Base-by-base conservation (phyloP, 352 stramenopile species). In the Thalassiosira ordinaria region DNA sequence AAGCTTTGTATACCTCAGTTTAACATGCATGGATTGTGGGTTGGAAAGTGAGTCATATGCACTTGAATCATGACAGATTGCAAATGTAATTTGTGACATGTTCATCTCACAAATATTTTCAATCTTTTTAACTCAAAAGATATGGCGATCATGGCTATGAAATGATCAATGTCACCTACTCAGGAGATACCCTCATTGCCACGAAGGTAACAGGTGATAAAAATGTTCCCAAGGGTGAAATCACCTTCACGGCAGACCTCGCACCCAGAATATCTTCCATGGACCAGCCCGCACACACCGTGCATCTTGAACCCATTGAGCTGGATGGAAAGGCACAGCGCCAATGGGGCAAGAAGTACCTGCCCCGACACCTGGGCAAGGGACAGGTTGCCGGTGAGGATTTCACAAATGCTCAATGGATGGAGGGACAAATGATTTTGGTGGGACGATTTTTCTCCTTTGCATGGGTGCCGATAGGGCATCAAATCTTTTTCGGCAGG, bases 111-210 rank as follows among this genome's bases (percentile, higher is more conserved):
- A n/a, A n/a, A n/a, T n/a, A n/a, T n/a, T n/a, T n/a, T n/a, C n/a
- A n/a, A n/a, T n/a, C n/a, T n/a, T n/a, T n/a, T n/a, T n/a, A n/a
- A n/a, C n/a, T n/a, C n/a, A n/a, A 22, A 29, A 87, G 81, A 78
- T 82, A 88, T 53, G 87, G 83, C 16, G 68, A 84, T 44, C 74
- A 91, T 70, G 85, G 84, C 47, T 93, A 91, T 57, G 88, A 93
- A 82, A 88, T 93, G 76, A 86, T 93, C 31, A 93, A 93, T 52
- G 55, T 93, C 20, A 93, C 88, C 1, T 93, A 93, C 47, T 47
- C 52, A 13, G 86, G 86, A 68, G 81, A 93, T 61, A 86, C 67
- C 6, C 59, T 93, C 7, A 69, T 90, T 56, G 88, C 88, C 1
- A 79, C 71, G 33, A 93, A 93, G 70, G 86, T 91, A 0, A 93